Conservation (phyloP, 2,329 filamentous ascomycete genomes). For the Xylariales sp. region DNA sequence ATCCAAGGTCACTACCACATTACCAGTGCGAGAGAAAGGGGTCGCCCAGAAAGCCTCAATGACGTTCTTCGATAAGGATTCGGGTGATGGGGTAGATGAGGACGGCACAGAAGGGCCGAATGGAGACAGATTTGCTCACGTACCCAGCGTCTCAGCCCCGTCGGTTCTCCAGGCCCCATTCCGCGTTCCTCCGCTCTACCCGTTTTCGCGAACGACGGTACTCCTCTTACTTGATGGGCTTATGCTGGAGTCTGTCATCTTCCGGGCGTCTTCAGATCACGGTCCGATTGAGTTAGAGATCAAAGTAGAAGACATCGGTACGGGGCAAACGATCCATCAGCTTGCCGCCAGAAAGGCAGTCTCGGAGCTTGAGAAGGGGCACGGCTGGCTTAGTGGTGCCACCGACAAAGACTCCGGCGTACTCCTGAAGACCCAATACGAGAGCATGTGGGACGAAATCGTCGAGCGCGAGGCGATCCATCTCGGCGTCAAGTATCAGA, state of each 20-base stretch:
- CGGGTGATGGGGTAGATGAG: neutral
- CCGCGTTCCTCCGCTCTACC: slow-evolving; percentile 18
- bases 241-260: slow-evolving; percentile 16
- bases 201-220: slow-evolving; percentile 19
- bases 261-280: slow-evolving; percentile 16
- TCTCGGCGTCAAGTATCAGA: slow-evolving; percentile 28
- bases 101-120: neutral
- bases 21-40: slow-evolving; percentile 9
- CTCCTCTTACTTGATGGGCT: slow-evolving; percentile 23
- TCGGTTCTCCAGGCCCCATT: slow-evolving; percentile 25
- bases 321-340: slow-evolving; percentile 27
- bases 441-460: slow-evolving; percentile 22
- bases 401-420: slow-evolving; percentile 8
- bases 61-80: neutral
- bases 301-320: slow-evolving; percentile 26
- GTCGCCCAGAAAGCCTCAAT: neutral
- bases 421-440: slow-evolving; percentile 19
- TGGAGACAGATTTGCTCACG: slow-evolving; percentile 21
- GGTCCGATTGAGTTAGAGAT: slow-evolving; percentile 28
- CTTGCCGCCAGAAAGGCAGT: slow-evolving; percentile 30
- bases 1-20: slow-evolving; percentile 12
- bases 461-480: slow-evolving; percentile 31
- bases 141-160: slow-evolving; percentile 9
- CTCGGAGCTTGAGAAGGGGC: slow-evolving; percentile 28
- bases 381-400: slow-evolving; percentile 24